These are phyloP conservation scores for Magnaporthiopsis poae DNA, from an alignment of 2,329 filamentous ascomycete species.

Conservation along the genomic window DNA sequence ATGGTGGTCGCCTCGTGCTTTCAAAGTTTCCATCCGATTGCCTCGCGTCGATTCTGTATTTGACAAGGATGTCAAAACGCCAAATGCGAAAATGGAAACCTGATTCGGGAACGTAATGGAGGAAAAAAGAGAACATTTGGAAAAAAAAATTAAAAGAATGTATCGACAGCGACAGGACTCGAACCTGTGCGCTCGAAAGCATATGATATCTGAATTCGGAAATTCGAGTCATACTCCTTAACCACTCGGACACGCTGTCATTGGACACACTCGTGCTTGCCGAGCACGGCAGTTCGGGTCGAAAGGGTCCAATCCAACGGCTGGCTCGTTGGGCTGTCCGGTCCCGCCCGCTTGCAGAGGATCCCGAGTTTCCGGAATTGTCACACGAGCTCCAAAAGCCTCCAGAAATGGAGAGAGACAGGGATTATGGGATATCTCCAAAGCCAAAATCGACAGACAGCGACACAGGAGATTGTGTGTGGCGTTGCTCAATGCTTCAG, in stretches of 20 bases:
- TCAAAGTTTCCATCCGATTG: no score
- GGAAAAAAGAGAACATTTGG: neutral
- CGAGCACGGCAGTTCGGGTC: neutral
- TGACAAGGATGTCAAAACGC: no score
- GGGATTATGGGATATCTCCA: neutral
- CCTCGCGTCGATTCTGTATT: no score
- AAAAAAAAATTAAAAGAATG: neutral
- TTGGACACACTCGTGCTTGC: neutral
- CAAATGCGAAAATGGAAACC: no score
- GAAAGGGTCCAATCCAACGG: neutral
- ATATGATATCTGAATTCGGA: neutral
- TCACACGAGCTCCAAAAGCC: no score
- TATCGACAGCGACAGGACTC: conserved; percentile 2
- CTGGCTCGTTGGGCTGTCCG: neutral
- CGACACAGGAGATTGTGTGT: neutral
- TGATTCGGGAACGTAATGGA: neutral
- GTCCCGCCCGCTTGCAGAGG: no score
- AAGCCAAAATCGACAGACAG: neutral
- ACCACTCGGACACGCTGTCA: neutral
- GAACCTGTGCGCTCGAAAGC: conserved; percentile 5
- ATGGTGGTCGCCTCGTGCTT: no score
- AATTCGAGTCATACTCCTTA: conserved; percentile 1
- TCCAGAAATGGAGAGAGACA: no score
- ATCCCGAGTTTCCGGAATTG: no score
- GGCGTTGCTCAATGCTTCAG: neutral